Evolutionary conservation across 2,329 filamentous ascomycete genomes (phyloP).

Genomic region (Exophiala sp.): DNA sequence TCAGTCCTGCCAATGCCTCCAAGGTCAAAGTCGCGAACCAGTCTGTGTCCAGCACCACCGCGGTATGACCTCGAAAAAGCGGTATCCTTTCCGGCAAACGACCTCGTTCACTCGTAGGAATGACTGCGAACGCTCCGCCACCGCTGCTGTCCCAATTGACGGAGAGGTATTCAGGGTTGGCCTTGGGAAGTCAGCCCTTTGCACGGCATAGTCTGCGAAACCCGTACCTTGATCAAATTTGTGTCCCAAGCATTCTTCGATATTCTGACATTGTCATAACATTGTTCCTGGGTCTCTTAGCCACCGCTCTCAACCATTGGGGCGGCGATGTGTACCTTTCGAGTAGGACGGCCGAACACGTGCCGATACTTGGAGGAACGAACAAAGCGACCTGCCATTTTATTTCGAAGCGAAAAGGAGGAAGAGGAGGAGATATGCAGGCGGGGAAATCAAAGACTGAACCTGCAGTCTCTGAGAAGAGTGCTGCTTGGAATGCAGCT

Average conservation of each 20-base stretch:
- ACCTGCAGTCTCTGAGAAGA: constrained; percentile 4
- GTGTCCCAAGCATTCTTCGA: constrained; percentile 99
- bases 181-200: constrained; percentile 55
- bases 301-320: constrained; percentile 2
- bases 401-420: not conserved
- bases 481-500: not conserved
- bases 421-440: not conserved
- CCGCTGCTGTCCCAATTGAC: constrained; percentile 99
- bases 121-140: constrained; percentile 93
- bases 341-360: constrained; percentile 92
- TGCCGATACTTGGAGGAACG: constrained; percentile 77
- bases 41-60: constrained; percentile 93
- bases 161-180: constrained; percentile 89
- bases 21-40: constrained; percentile 58
- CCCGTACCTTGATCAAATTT: constrained; percentile 86
- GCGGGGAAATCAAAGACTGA: not conserved
- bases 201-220: not conserved
- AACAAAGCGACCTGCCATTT: constrained; percentile 69
- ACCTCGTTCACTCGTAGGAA: constrained; percentile 83
- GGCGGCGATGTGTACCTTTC: constrained; percentile 58
- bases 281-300: constrained; percentile 65
- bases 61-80: constrained; percentile 93
- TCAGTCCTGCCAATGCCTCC: constrained; percentile 8
- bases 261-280: constrained; percentile 96
- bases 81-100: constrained; percentile 90